These are phyloP conservation scores for Strobilomyces dryophilus DNA, from an alignment of 768 basidiomycete genomes.

Conservation along the genomic window DNA sequence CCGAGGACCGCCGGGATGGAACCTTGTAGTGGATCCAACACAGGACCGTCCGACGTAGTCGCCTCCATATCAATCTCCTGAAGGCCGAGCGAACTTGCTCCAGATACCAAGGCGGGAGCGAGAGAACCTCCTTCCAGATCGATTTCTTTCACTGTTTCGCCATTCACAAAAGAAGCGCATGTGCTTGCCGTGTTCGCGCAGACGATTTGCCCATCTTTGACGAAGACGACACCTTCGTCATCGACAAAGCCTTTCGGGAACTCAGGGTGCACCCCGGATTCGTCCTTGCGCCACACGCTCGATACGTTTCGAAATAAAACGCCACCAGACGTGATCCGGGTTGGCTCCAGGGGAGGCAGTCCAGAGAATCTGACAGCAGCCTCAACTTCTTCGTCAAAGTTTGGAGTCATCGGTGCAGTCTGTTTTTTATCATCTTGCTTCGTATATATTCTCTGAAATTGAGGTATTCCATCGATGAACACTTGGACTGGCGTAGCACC, in stretches of 20 bases:
- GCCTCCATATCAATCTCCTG: conserved; percentile 63
- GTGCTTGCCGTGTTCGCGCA: conserved; percentile 36
- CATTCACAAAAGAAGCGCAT: conserved; percentile 12
- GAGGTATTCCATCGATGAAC: conserved; percentile 79
- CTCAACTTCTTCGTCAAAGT: conserved; percentile 57
- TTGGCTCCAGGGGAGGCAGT: conserved; percentile 57
- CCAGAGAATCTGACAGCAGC: conserved; percentile 60
- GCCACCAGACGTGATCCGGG: conserved; percentile 26
- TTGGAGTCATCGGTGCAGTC: conserved; percentile 47
- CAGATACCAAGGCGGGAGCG: conserved; percentile 58
- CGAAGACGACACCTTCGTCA: conserved; percentile 37
- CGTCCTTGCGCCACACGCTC: conserved; percentile 29
- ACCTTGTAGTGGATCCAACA: conserved; percentile 43
- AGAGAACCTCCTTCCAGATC: conserved; percentile 65
- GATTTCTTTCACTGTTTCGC: conserved; percentile 11
- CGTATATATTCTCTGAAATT: conserved; percentile 38
- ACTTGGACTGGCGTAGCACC: conserved; percentile 82
- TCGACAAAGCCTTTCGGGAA: conserved; percentile 7
- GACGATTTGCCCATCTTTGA: conserved; percentile 50
- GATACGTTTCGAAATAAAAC: conserved; percentile 56
- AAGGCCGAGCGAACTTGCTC: conserved; percentile 61
- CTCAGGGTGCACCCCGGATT: conserved; percentile 17
- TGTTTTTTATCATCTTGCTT: conserved; percentile 50
- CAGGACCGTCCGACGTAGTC: conserved; percentile 62
- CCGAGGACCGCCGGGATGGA: conserved; percentile 32